Evolutionary conservation across 2,329 filamentous ascomycete genomes (phyloP).

Genomic region (Xylaria polymorpha): DNA sequence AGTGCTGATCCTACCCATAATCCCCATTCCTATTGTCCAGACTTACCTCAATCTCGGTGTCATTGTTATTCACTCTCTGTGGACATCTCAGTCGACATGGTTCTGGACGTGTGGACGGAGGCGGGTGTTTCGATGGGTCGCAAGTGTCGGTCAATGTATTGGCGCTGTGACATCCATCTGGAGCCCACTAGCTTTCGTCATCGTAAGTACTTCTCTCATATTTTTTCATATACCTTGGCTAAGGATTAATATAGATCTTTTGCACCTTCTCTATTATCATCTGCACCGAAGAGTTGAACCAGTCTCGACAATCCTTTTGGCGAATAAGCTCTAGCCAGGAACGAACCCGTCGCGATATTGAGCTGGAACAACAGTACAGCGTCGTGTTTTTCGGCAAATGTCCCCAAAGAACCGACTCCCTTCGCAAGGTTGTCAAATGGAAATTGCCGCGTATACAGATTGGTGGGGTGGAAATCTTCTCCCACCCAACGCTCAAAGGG

Average conservation of each 20-base stretch:
- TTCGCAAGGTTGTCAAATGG: conserved; percentile 10
- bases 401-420: neutral
- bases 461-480: conserved; percentile 16
- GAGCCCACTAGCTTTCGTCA: conserved; percentile 23
- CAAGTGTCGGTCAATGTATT: conserved; percentile 24
- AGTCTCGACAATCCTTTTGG: conserved; percentile 16
- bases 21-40: neutral
- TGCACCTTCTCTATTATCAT: conserved; percentile 15
- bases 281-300: conserved; percentile 13
- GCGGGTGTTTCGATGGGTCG: conserved; percentile 5
- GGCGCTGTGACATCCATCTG: conserved; percentile 18
- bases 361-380: conserved; percentile 16
- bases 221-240: neutral
- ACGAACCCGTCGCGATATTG: neutral
- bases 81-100: conserved; percentile 22
- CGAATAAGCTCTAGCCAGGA: neutral
- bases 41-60: conserved; percentile 18
- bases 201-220: conserved; percentile 8
- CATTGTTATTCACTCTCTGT: conserved; percentile 21
- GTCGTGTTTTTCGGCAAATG: conserved; percentile 27
- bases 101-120: conserved; percentile 13
- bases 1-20: conserved; percentile 6
- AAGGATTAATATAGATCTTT: conserved; percentile 19
- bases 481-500: conserved; percentile 11
- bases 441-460: neutral